Evolutionary conservation across 2,329 filamentous ascomycete species (phyloP), one percentile per base, ranked within the genome.

Genomic region (Pseudogymnoascus sp.): DNA sequence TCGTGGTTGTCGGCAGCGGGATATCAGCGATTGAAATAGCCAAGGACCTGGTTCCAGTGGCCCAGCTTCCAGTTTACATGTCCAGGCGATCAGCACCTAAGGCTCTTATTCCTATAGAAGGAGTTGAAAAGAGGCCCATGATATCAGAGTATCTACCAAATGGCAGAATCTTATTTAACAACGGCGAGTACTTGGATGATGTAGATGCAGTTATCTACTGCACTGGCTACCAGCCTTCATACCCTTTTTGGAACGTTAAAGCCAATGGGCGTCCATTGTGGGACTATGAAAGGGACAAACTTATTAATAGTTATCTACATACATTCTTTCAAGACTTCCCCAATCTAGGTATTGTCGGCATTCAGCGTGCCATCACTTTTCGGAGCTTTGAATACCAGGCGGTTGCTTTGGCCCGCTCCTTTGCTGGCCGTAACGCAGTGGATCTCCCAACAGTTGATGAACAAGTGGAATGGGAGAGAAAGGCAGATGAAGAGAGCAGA

Each of bases 211-310:
- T 97, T 2, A 73, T 97, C 36, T 96, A 93, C 74, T 91, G 89
- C 73, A 96, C 93, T 0, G 93, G 93, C 0, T 97, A 95, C 70
- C 84, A 93, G 65, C 95, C 89, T 75, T 87, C 88, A 7, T 89
- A 89, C 62, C 91, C 92, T 0, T 96, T 96, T 71, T 76, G 90
- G 1, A 73, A 78, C 10, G 31, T 34, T 11, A 34, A 34, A 34
- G 31, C 31, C 10, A 34, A 34, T 34, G 31, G 31, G 31, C 31
- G 31, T 34, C 31, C 31, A 34, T 34, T 34, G 31, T 34, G 31
- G 31, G 31, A 34, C 31, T 34, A 34, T 34, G 31, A 34, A 11
- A 10, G 10, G 31, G 31, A 34, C 8, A 34, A 11, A 34, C 31
- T 34, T 34, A 34, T 34, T 34, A 34, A 34, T 11, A 34, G 31